Base-by-base conservation (phyloP, 192 early-diverging fungal species). In the Allomyces macrogynus region DNA sequence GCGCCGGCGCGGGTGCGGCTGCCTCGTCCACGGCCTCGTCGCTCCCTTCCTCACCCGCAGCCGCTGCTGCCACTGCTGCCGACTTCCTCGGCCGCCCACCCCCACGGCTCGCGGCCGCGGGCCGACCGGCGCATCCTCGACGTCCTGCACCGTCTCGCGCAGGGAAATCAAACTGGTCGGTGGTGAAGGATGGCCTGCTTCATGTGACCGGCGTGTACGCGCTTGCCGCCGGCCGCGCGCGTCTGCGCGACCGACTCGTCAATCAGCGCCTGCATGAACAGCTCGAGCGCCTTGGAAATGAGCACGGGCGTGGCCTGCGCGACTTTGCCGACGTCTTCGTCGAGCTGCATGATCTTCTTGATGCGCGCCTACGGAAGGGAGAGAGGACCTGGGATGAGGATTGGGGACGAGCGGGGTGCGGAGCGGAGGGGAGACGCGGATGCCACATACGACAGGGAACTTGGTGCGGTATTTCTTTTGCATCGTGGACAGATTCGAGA, bases 291-390 rank as follows among this genome's bases (percentile, higher is more conserved):
- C 70, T 92, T 92, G n/a, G 90, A 95, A 61, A 96, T 92, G 40
- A 99, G 79, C 24, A 96, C 85, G 5, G 95, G 95, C 11, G 95
- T 99, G 23, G 90, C 92, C 68, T 93, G 89, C 1, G 93, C 89
- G 70, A 99, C 91, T 74, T 99, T 99, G 61, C 95, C 95, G 4
- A 99, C 92, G 70, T 99, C 95, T 62, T 99, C 95, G 74, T 99
- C 95, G 75, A 88, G 83, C 71, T 95, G 90, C 95, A 99, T 99
- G 66, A 99, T 99, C 83, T 95, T 95, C 72, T 99, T 99, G 78
- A 99, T 99, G 44, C 95, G 87, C 23, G 92, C 94, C 92, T 97
- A 27, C 26, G 26, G n/a, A 27, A 27, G 26, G 26, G 26, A 27
- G n/a, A n/a, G n/a, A n/a, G n/a, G n/a, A n/a, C 2, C 26, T 1